Base-by-base conservation (phyloP, 2,329 filamentous ascomycete genomes). In the Huntiella moniliformis region DNA sequence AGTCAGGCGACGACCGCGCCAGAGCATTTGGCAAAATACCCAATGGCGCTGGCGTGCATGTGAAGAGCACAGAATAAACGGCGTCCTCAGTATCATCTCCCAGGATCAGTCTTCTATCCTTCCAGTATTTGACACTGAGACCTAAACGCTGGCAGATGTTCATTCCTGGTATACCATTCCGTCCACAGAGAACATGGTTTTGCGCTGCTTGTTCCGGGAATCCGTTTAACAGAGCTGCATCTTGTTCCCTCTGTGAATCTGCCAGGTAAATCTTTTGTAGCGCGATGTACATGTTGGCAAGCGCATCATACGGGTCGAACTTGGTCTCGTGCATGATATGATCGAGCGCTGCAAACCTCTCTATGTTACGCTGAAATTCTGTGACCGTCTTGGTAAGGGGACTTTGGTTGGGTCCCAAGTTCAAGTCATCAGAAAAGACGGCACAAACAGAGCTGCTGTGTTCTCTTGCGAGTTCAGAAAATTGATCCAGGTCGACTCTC, bases 111-210 rank as follows among this genome's bases (percentile, higher is more conserved):
- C 72, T 67, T 46, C 67, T 64, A 53, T 79, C 70, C 58, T 74
- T 78, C 83, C 83, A 91, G 58, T 88, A 92, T 52, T 85, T 79
- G 35, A 91, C 54, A 42, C 72, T 74, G 47, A 88, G 62, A 1
- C 84, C 84, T 18, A 88, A 63, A 42, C 70, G 71, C 16, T 70
- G 69, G 43, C 74, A 67, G 11, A 70, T 69, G 59, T 91, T 81
- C 71, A 88, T 80, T 28, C 69, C 63, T 0, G 83, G 82, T 28
- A 68, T 68, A 2, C 83, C 83, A 56, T 81, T 79, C 51, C 70
- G 74, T 47, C 72, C 73, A 56, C 80, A 85, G 59, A 84, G 70
- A 40, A 74, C 77, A 43, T 70, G 62, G n/a, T 68, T 62, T 38
- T 68, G 66, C 53, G 67, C 60, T 2, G 60, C 58, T 1, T 64